Percentiles rank a stretch among this genome's conserved stretches.
Evolutionary conservation across 1,284 basidiomycete species (phyloP).

Genomic region (Ganoderma boninense): DNA sequence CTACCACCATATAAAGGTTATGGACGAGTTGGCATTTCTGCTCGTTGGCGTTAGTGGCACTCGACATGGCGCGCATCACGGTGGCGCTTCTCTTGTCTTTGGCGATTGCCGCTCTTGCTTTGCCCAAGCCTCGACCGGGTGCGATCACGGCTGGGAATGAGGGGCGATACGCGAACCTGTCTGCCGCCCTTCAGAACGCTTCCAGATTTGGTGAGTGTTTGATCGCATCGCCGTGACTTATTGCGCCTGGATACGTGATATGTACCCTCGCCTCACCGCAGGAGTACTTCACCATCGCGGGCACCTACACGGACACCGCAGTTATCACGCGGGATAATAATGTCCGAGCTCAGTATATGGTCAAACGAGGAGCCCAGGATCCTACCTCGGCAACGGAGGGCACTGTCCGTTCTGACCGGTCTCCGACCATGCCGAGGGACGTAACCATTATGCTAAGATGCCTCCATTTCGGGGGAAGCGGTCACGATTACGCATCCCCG

Average conservation of each 20-base stretch:
- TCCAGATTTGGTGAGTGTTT: slow-evolving; percentile 32
- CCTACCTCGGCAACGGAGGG: slow-evolving; percentile 33
- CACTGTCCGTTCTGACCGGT: slow-evolving; percentile 9
- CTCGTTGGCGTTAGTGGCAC: slow-evolving; percentile 1
- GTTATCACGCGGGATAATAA: slow-evolving; percentile 51
- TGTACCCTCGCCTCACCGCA: slow-evolving; percentile 14
- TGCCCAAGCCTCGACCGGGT: slow-evolving; percentile 32
- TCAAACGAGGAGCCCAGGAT: slow-evolving; percentile 28
- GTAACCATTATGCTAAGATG: slow-evolving; percentile 1
- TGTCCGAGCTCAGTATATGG: slow-evolving; percentile 35
- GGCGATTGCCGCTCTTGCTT: slow-evolving; percentile 17
- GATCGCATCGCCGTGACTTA: not conserved
- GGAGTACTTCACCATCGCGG: slow-evolving; percentile 61
- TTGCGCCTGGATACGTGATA: not conserved
- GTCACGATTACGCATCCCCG: slow-evolving; percentile 52
- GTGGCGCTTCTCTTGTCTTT: slow-evolving; percentile 16
- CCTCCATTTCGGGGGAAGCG: slow-evolving; percentile 17
- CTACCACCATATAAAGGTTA: not conserved
- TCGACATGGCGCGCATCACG: slow-evolving; percentile 3
- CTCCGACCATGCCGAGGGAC: slow-evolving; percentile 24
- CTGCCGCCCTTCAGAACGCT: slow-evolving; percentile 33
- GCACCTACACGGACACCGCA: slow-evolving; percentile 61
- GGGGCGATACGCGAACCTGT: slow-evolving; percentile 33
- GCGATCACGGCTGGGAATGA: slow-evolving; percentile 35
- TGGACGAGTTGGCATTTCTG: not conserved